These are phyloP conservation scores for Ochromonas danica DNA, from an alignment of 108 stramenopile species.

Conservation along the genomic window DNA sequence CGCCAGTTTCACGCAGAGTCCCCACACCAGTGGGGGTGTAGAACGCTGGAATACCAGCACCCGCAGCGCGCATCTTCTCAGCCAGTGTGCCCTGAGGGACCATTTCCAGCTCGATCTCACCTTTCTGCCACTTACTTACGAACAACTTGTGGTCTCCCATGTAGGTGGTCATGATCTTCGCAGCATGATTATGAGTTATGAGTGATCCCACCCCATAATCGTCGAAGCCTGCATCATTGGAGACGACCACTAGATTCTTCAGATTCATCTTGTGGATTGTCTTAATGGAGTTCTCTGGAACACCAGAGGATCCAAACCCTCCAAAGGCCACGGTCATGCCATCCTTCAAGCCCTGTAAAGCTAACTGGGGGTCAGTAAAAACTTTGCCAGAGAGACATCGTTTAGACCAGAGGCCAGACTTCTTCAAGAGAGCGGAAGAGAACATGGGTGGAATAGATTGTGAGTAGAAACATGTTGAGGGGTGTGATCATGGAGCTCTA, in stretches of 20 bases:
- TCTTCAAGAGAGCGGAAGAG: slow-evolving; percentile 1
- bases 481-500: too few relatives aligned
- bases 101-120: slow-evolving; percentile 64
- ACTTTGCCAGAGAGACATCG: background rate
- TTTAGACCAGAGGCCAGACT: background rate
- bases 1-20: slow-evolving; percentile 78
- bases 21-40: slow-evolving; percentile 84
- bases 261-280: slow-evolving; percentile 36
- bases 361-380: background rate
- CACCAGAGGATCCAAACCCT: slow-evolving; percentile 54
- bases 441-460: too few relatives aligned
- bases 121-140: slow-evolving; percentile 73
- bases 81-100: slow-evolving; percentile 70
- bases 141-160: slow-evolving; percentile 85
- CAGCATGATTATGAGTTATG: slow-evolving; percentile 70
- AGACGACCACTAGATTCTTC: too few relatives aligned
- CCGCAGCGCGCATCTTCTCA: slow-evolving; percentile 72
- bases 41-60: slow-evolving; percentile 82
- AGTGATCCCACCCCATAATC: slow-evolving; percentile 70
- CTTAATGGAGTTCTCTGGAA: slow-evolving; percentile 53
- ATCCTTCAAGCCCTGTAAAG: background rate
- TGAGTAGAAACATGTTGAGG: too few relatives aligned
- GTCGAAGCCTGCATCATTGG: slow-evolving; percentile 78
- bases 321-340: slow-evolving; percentile 28
- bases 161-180: slow-evolving; percentile 72